These are phyloP conservation scores for Solanum paucissectum DNA, from an alignment of 257 asterid genomes.

Conservation along the genomic window DNA sequence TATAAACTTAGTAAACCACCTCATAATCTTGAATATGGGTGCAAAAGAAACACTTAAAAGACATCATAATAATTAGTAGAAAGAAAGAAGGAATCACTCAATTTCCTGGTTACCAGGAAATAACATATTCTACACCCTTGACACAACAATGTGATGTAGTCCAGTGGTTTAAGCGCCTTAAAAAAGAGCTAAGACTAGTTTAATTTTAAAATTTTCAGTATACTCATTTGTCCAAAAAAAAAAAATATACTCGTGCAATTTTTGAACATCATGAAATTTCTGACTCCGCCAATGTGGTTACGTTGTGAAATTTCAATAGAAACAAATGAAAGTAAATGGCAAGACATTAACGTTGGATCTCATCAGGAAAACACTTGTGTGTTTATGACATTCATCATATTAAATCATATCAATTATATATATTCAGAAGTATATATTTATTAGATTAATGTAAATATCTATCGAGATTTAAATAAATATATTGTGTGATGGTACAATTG, in stretches of 20 bases:
- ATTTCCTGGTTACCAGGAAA: background rate
- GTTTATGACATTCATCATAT: background rate
- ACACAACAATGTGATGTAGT: no score
- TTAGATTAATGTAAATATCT: background rate
- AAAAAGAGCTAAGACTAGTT: no score
- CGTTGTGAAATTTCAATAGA: background rate
- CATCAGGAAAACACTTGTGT: background rate
- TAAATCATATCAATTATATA: background rate
- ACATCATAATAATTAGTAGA: background rate
- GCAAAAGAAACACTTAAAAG: background rate
- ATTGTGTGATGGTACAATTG: background rate
- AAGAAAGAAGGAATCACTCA: background rate
- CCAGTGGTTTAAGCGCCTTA: no score
- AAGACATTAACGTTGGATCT: background rate
- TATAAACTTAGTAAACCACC: background rate
- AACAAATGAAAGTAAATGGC: background rate
- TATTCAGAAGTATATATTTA: no score
- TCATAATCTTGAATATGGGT: background rate
- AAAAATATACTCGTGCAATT: no score
- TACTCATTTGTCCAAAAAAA: no score
- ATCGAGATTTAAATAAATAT: background rate
- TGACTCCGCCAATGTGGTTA: accelerated
- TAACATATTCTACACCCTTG: no score
- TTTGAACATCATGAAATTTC: no score
- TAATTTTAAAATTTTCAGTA: no score